A percentile compares a stretch with the other conserved stretches of the same genome.
These are phyloP conservation scores for Berberis vulgaris DNA, from an alignment of 164 flowering plant genomes.

Conservation along the genomic window DNA sequence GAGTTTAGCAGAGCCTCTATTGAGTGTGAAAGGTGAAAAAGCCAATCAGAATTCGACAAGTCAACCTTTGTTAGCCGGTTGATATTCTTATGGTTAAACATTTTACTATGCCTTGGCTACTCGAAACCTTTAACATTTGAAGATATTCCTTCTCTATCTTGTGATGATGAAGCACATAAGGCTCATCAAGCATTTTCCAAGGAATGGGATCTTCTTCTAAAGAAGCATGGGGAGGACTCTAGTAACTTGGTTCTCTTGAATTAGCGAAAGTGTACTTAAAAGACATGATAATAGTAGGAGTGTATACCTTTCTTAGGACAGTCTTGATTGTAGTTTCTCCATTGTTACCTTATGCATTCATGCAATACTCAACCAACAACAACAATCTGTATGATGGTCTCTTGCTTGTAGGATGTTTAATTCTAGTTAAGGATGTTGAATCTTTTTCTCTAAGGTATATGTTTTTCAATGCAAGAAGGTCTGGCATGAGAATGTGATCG, in stretches of 20 bases:
- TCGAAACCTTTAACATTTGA: background rate
- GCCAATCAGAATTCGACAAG: conserved; percentile 7
- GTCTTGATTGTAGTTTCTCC: conserved; percentile 18
- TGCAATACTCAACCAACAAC: conserved; percentile 35
- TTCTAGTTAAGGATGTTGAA: conserved; percentile 50
- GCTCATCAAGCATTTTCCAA: background rate
- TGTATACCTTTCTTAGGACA: conserved; percentile 42
- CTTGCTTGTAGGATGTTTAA: conserved; percentile 42
- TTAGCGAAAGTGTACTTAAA: conserved; percentile 15
- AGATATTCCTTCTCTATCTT: background rate
- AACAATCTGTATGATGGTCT: conserved; percentile 28
- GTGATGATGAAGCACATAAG: background rate
- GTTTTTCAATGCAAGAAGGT: conserved; percentile 48
- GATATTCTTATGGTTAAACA: conserved; percentile 68
- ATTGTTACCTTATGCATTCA: conserved; percentile 41
- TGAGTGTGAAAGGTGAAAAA: conserved; percentile 15
- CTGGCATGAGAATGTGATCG: conserved; percentile 79
- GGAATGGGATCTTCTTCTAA: background rate
- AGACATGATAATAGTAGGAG: conserved; percentile 42
- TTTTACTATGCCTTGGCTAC: conserved; percentile 29
- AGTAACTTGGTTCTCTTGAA: conserved; percentile 22
- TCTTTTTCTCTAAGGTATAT: conserved; percentile 65
- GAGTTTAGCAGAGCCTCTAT: conserved; percentile 11
- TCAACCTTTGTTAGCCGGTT: conserved; percentile 34
- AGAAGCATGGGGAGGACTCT: background rate